Evolutionary conservation across 148 eudicot species (phyloP).

Genomic region (Camellia sinensis): DNA sequence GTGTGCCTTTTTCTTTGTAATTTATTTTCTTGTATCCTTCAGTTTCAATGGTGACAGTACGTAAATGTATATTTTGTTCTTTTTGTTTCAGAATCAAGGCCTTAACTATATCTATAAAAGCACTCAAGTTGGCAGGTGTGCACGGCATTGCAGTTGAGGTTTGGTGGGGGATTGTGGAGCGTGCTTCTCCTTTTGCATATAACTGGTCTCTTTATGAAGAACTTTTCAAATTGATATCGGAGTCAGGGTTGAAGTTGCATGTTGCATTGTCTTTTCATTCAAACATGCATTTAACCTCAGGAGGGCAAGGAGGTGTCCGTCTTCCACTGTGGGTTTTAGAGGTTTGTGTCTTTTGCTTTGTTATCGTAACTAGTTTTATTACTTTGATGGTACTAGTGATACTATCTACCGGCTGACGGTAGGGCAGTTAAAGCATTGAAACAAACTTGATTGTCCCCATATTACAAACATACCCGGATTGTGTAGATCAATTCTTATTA

Average conservation of each 20-base stretch:
- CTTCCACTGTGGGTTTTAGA: slow-evolving; percentile 60
- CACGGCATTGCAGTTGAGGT: slow-evolving; percentile 71
- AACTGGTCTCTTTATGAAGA: slow-evolving; percentile 63
- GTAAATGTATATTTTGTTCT: slow-evolving; percentile 7
- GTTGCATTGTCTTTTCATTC: slow-evolving; percentile 65
- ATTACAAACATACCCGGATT: not conserved
- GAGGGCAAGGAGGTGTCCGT: slow-evolving; percentile 37
- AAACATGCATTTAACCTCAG: slow-evolving; percentile 37
- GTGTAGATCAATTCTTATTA: not conserved
- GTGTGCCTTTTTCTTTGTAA: not conserved
- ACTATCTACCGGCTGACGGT: not conserved
- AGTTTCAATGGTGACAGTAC: slow-evolving; percentile 15
- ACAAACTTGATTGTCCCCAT: not conserved
- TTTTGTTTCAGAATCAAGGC: slow-evolving; percentile 54
- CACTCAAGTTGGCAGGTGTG: slow-evolving; percentile 69
- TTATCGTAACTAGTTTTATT: not conserved
- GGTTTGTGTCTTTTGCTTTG: slow-evolving; percentile 29
- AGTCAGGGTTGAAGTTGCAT: slow-evolving; percentile 59
- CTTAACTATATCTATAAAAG: slow-evolving; percentile 51
- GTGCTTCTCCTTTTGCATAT: slow-evolving; percentile 44
- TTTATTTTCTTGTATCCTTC: not conserved
- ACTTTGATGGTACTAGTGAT: not conserved
- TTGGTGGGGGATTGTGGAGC: slow-evolving; percentile 75
- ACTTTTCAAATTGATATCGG: slow-evolving; percentile 47
- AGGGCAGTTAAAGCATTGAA: not conserved